Evolutionary conservation across 129 eudicot species (phyloP).

Genomic region (Helichrysum umbraculigerum): DNA sequence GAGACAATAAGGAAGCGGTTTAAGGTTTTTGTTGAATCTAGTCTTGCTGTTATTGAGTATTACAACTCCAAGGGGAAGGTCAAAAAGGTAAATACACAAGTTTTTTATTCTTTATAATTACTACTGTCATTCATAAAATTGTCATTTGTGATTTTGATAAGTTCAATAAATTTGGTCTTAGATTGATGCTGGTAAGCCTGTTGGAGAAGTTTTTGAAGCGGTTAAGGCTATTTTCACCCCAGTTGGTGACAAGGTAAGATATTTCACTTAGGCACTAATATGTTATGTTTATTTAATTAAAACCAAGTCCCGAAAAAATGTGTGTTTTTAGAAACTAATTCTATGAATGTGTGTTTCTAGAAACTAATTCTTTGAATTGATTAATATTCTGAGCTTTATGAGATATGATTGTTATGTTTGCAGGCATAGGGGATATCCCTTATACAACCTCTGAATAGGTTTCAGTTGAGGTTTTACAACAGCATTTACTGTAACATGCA

Average conservation of each 20-base stretch:
- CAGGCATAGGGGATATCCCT: slow-evolving; percentile 35
- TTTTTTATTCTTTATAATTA: neutral
- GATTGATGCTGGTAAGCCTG: slow-evolving; percentile 87
- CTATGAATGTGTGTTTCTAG: neutral
- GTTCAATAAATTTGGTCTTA: slow-evolving; percentile 23
- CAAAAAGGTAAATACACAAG: slow-evolving; percentile 60
- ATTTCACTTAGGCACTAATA: neutral
- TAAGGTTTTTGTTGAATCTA: slow-evolving; percentile 80
- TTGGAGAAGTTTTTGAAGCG: slow-evolving; percentile 82
- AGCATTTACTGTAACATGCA: slow-evolving; percentile 5
- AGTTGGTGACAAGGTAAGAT: slow-evolving; percentile 46
- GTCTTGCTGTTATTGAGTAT: slow-evolving; percentile 82
- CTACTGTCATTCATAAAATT: neutral
- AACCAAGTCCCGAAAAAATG: neutral
- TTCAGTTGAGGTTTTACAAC: slow-evolving; percentile 4
- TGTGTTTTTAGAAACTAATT: neutral
- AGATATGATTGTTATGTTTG: slow-evolving; percentile 23
- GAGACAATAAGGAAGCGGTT: slow-evolving; percentile 93
- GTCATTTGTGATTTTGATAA: neutral
- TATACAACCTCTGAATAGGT: neutral
- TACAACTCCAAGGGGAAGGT: slow-evolving; percentile 79
- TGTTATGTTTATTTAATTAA: neutral
- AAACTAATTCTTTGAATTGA: neutral
- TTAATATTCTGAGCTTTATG: slow-evolving; percentile 6
- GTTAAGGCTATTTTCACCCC: slow-evolving; percentile 77